Evolutionary conservation across 2,329 filamentous ascomycete genomes (phyloP), one percentile per base, ranked within the genome.

Genomic region (Alternaria incomplexa): DNA sequence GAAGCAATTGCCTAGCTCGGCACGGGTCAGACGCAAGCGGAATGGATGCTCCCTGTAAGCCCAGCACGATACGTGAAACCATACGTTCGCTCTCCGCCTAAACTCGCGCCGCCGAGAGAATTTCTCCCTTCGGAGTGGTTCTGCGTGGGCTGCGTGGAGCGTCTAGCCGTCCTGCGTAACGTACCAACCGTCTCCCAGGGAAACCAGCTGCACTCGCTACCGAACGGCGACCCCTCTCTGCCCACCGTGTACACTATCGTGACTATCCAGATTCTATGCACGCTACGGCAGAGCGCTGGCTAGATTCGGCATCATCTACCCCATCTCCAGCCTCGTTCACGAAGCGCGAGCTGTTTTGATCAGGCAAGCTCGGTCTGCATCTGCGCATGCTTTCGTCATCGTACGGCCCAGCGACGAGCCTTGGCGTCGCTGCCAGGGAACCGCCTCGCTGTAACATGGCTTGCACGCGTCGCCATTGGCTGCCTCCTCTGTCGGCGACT

Each of bases 311-410:
- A 44, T 55, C 57, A 55, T 25, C 57, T 40, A 60, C 50, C 50
- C 57, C 57, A 61, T 40, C 58, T 32, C 47, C 58, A 50, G 58
- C 53, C 58, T 57, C 26, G 58, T 25, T 56, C 58, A 48, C n/a
- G 43, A 60, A 45, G 44, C 58, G 44, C 44, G 58, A 47, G 36
- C 26, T 60, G 51, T 53, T 43, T 43, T 26, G 46, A 20, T 53
- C 17, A 40, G 15, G 32, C 56, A 48, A 36, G 20, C 51, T 44
- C 44, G 23, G 52, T 26, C 44, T 47, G 10, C 13, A 26, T 20
- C 71, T 73, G 57, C 56, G 51, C 61, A 44, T 44, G 57, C 68
- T 75, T 67, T 77, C 75, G 75, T 78, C 76, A 79, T 77, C 52
- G 58, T 56, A 69, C 62, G 66, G 57, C 64, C 66, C 64, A 50